Evolutionary conservation across 1,284 basidiomycete species (phyloP).

Genomic region (Microbotryomycetes sp.): DNA sequence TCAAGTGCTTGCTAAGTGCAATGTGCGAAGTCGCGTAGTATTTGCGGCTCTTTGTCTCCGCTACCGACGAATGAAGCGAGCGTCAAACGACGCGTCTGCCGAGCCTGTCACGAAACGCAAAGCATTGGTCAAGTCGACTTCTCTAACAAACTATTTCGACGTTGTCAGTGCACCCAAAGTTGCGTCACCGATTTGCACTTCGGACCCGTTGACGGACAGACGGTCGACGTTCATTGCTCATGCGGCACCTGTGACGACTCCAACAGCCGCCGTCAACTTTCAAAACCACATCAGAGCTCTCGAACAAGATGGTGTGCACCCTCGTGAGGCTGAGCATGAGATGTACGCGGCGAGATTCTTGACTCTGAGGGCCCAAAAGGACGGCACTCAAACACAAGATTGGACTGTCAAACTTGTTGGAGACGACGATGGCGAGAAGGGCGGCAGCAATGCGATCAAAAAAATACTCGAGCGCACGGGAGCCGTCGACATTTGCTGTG

Average conservation of each 20-base stretch:
- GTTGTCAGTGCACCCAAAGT: background rate
- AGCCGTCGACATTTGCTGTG: slow-evolving; percentile 56
- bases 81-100: background rate
- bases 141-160: background rate
- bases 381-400: slow-evolving; percentile 61
- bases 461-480: slow-evolving; percentile 64
- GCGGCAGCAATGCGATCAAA: slow-evolving; percentile 58
- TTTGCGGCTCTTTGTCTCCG: no score
- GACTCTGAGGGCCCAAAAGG: slow-evolving; percentile 58
- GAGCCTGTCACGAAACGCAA: background rate
- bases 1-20: no score
- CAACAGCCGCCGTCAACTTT: slow-evolving; percentile 1
- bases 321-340: slow-evolving; percentile 54
- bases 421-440: slow-evolving; percentile 65
- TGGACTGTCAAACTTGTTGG: slow-evolving; percentile 57
- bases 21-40: no score
- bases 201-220: slow-evolving; percentile 29
- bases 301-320: slow-evolving; percentile 4
- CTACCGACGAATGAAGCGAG: background rate
- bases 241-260: slow-evolving; percentile 12
- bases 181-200: slow-evolving; percentile 11
- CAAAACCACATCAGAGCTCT: slow-evolving; percentile 14
- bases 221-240: slow-evolving; percentile 24
- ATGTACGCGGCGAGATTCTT: slow-evolving; percentile 69
- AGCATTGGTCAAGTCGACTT: background rate